Percentiles rank a stretch among this genome's conserved stretches.
These are phyloP conservation scores for Gaeumannomyces tritici DNA, from an alignment of 2,329 filamentous ascomycete species.

Conservation along the genomic window DNA sequence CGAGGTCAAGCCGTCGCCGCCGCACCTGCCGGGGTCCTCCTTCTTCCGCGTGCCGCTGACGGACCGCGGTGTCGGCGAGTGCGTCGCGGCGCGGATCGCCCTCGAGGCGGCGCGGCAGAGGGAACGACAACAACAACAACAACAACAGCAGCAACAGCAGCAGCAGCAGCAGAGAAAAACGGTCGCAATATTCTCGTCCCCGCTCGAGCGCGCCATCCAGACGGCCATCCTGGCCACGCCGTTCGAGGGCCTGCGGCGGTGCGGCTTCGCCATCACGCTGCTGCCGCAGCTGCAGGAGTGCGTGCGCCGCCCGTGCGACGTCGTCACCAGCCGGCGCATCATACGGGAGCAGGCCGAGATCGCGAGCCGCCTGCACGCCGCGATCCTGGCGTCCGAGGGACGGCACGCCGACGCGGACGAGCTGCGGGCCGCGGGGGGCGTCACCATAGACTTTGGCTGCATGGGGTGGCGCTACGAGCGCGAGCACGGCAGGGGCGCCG, in stretches of 20 bases:
- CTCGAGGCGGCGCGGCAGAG: not conserved
- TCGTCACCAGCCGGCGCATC: not conserved
- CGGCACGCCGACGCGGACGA: not conserved
- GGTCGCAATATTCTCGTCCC: not conserved
- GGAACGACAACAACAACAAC: not conserved
- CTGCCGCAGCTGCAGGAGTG: constrained; percentile 1
- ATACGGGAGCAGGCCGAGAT: not conserved
- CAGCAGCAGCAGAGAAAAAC: no score
- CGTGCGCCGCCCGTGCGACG: not conserved
- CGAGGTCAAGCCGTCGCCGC: not conserved
- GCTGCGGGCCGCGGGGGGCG: not conserved
- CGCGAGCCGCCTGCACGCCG: not conserved
- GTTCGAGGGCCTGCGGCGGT: not conserved
- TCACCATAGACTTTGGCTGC: not conserved
- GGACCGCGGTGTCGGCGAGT: not conserved
- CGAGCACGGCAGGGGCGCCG: not conserved
- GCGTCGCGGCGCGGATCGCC: not conserved
- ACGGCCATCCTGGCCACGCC: constrained; percentile 1
- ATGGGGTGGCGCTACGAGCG: not conserved
- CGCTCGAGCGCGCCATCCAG: not conserved
- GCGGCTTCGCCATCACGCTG: not conserved
- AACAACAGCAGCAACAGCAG: not conserved
- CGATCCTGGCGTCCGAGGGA: not conserved
- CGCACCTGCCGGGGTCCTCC: not conserved
- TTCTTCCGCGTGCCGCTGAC: not conserved